Base-by-base conservation (phyloP, 2,329 filamentous ascomycete genomes). In the Fusarium liriodendri region DNA sequence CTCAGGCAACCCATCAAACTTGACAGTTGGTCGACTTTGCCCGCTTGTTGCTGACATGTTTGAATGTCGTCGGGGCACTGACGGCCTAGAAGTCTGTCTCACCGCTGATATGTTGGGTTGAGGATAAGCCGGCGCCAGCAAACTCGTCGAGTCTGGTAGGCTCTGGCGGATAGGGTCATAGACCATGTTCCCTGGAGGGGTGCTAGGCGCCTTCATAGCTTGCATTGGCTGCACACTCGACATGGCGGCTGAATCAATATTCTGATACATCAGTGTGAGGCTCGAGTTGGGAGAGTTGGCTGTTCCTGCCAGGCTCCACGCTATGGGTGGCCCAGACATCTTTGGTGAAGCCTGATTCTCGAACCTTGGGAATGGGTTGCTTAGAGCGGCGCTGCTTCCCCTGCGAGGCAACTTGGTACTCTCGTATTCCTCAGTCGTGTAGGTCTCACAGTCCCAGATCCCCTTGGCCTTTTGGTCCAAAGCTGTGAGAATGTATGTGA, bases 381-480 rank as follows among this genome's bases (percentile, higher is more conserved):
- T 80, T 7, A 82, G 65, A 35, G 76, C 69, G 3, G 73, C 71
- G n/a, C 67, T 75, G 62, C 83, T 90, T 80, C 79, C 81, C 66
- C 80, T 83, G 2, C 82, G 87, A 5, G 87, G 84, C 29, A 86
- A 83, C 73, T 92, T 89, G 4, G 90, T 90, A 78, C 90, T 92
- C 79, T 95, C 94, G 82, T 94, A 94, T 80, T 97, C 95, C 79
- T 97, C 94, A 1, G 83, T 84, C 0, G 89, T 91, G 71, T 87
- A 91, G 0, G 89, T 91, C 78, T 91, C 90, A 68, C 89, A 95
- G 77, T 97, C 94, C 82, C 92, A 94, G 40, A 96, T 94, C 1
- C 95, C 95, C 80, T 96, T 95, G 16, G 94, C 91, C 80, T 97
- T 97, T 76, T 97, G 95, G 76, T 97, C 94, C 13, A 97, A 85